Evolutionary conservation across 176 grass and related monocot species (phyloP).

Genomic region (Pontederia crassipes): DNA sequence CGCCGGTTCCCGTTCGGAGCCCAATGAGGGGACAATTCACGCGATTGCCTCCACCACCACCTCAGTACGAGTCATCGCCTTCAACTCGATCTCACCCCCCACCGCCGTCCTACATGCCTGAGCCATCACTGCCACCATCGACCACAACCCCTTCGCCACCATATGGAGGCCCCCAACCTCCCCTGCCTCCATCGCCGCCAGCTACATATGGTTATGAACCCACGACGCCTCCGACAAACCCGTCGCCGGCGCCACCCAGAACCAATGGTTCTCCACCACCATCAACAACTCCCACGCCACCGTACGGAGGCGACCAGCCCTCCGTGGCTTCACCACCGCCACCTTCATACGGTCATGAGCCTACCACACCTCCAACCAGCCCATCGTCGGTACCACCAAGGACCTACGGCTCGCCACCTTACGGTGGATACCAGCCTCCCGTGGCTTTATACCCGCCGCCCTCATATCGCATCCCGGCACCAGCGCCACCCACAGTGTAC

Average conservation of each 20-base stretch:
- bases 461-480: neutral
- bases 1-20: constrained; percentile 8
- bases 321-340: neutral
- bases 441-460: neutral
- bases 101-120: neutral
- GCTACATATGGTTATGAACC: neutral
- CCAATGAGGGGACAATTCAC: neutral
- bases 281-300: constrained; percentile 2
- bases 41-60: constrained; percentile 14
- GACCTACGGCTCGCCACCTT: neutral
- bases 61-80: constrained; percentile 16
- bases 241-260: constrained; percentile 3
- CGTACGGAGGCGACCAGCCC: constrained; percentile 16
- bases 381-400: neutral
- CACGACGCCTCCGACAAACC: neutral
- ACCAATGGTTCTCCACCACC: constrained; percentile 15
- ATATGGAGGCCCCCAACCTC: constrained; percentile 6
- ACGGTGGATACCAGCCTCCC: neutral
- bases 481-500: neutral
- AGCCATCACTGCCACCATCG: constrained; percentile 16
- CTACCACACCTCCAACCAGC: neutral
- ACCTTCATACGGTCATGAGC: neutral
- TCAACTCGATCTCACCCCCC: constrained; percentile 16
- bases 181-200: constrained; percentile 19
- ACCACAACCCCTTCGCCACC: constrained; percentile 3